Evolutionary conservation across 345 rosid species (phyloP).

Genomic region (Brassica napus): DNA sequence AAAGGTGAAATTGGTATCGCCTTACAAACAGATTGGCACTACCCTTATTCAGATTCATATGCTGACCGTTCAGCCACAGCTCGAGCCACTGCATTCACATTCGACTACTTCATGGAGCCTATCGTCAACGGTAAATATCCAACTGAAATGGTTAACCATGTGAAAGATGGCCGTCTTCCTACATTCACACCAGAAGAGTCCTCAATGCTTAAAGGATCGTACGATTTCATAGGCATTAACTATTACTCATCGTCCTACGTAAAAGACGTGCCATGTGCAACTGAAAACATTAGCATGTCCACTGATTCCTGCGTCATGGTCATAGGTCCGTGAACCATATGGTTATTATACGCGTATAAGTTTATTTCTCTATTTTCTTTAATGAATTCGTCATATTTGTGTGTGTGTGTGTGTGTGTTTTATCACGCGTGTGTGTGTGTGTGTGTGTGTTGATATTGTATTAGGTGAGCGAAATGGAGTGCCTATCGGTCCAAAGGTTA

Average conservation of each 20-base stretch:
- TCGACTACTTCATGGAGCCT: conserved; percentile 52
- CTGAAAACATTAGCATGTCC: conserved; percentile 31
- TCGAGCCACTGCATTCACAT: conserved; percentile 45
- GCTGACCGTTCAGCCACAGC: conserved; percentile 39
- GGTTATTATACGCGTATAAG: neutral
- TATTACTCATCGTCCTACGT: conserved; percentile 47
- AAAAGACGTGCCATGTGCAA: conserved; percentile 18
- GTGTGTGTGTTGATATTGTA: neutral
- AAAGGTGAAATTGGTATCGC: conserved; percentile 50
- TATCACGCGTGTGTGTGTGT: neutral
- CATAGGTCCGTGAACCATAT: conserved; percentile 17
- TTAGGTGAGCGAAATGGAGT: conserved; percentile 45
- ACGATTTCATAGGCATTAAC: conserved; percentile 54
- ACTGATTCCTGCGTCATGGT: conserved; percentile 44
- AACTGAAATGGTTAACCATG: conserved; percentile 30
- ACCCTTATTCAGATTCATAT: conserved; percentile 37
- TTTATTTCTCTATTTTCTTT: neutral
- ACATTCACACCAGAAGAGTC: conserved; percentile 43
- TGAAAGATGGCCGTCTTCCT: conserved; percentile 46
- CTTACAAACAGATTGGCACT: conserved; percentile 40
- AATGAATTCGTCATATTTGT: neutral
- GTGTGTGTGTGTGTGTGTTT: neutral
- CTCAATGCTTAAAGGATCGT: conserved; percentile 38
- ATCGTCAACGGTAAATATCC: conserved; percentile 47
- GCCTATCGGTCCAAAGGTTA: conserved; percentile 48